phyloP scores from a whole-genome alignment of 352 stramenopile genomes.

The Globisporangium okanoganense region DNA sequence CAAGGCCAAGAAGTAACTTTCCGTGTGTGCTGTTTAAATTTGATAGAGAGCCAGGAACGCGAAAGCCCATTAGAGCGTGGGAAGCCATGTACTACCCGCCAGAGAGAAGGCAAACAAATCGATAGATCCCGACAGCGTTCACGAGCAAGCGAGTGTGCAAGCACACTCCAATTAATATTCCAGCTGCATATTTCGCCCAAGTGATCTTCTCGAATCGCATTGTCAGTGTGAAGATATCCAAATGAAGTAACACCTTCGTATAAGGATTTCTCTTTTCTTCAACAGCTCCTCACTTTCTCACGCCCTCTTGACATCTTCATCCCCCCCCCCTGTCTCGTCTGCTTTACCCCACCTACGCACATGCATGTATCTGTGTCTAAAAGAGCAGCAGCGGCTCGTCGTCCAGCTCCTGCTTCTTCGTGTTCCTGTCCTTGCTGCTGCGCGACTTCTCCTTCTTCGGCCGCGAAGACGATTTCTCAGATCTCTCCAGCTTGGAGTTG shows the following conservation, averaged over 20 bases:
- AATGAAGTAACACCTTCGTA: no score
- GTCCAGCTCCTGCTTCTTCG: slow-evolving; percentile 32
- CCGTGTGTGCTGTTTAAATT: not conserved
- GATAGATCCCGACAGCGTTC: slow-evolving; percentile 1
- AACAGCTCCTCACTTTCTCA: not conserved
- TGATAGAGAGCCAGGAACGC: not conserved
- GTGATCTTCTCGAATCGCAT: no score
- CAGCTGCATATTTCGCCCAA: not conserved
- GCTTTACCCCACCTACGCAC: slow-evolving; percentile 1
- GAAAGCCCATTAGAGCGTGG: not conserved
- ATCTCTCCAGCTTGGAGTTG: slow-evolving; percentile 25
- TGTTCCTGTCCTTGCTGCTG: slow-evolving; percentile 25
- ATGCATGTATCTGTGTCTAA: slow-evolving; percentile 34
- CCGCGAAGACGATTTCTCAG: slow-evolving; percentile 16
- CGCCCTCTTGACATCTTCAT: not conserved
- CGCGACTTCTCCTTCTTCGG: slow-evolving; percentile 44
- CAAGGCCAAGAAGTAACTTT: slow-evolving; percentile 1
- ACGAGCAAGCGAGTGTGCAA: not conserved
- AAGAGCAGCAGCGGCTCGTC: slow-evolving; percentile 75
- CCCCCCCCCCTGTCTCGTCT: no score
- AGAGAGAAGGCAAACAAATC: not conserved
- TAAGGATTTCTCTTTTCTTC: not conserved
- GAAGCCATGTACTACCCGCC: no score
- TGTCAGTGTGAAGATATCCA: no score
- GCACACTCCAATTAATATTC: slow-evolving; percentile 14